These are phyloP conservation scores for Phyllosticta paracitricarpa DNA, from an alignment of 2,329 filamentous ascomycete species.

Conservation along the genomic window DNA sequence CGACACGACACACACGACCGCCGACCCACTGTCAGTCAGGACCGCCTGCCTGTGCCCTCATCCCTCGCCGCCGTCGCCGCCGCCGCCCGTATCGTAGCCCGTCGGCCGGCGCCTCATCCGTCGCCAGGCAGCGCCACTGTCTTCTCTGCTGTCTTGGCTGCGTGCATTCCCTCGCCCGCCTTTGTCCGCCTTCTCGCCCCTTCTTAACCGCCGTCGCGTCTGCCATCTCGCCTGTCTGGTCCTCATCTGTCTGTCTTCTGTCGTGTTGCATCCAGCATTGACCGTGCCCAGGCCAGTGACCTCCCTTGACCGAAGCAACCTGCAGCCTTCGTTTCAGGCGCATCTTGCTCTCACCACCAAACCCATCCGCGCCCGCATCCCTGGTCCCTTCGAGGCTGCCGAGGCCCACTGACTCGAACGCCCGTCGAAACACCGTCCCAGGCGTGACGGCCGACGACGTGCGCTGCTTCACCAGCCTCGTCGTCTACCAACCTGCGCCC, in stretches of 20 bases:
- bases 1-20: too few species aligned
- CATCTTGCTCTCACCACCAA: constrained; percentile 11
- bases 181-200: constrained; percentile 9
- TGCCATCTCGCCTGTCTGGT: constrained; percentile 1
- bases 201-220: background rate
- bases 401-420: constrained; percentile 8
- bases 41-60: background rate
- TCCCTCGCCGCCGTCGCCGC: background rate
- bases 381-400: constrained; percentile 8
- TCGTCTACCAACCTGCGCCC: background rate
- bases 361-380: constrained; percentile 2
- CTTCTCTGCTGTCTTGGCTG: background rate
- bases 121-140: background rate
- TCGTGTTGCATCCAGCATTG: constrained; percentile 9
- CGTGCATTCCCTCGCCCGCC: constrained; percentile 2
- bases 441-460: background rate
- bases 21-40: too few species aligned
- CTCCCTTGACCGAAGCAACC: background rate
- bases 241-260: constrained; percentile 1
- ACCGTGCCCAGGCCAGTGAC: constrained; percentile 6
- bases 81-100: background rate
- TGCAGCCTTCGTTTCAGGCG: constrained; percentile 11
- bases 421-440: background rate
- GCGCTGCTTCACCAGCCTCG: background rate
- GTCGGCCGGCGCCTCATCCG: background rate